Percentiles rank a stretch among this genome's conserved stretches.
phyloP scores from a whole-genome alignment of 345 rosid genomes.

The Noccaea caerulescens region DNA sequence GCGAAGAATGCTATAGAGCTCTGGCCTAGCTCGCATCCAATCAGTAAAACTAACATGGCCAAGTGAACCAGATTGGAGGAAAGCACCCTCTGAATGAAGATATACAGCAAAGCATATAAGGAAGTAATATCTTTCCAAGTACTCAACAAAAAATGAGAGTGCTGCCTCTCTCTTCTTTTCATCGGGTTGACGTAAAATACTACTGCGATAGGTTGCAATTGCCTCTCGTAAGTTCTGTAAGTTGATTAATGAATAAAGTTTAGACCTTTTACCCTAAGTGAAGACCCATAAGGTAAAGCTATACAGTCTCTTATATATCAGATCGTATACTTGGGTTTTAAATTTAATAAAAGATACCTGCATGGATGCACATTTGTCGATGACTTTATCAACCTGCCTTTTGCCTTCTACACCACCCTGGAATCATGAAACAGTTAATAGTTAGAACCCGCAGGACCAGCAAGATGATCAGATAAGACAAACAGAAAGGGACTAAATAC shows the following conservation, averaged over 20 bases:
- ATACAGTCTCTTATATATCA: constrained; percentile 11
- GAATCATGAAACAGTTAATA: constrained; percentile 33
- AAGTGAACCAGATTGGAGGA: constrained; percentile 71
- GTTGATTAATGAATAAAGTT: constrained; percentile 37
- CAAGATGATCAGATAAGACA: constrained; percentile 34
- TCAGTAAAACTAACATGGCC: constrained; percentile 86
- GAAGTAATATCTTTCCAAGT: constrained; percentile 97
- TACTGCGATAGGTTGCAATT: constrained; percentile 85
- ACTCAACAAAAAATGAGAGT: constrained; percentile 94
- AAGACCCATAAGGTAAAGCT: constrained; percentile 26
- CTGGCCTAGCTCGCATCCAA: constrained; percentile 99
- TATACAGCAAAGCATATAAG: constrained; percentile 97
- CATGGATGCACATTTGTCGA: constrained; percentile 98
- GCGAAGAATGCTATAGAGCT: constrained; percentile 89
- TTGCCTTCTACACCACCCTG: constrained; percentile 99
- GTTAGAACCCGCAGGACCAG: constrained; percentile 39
- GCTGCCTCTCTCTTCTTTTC: constrained; percentile 97
- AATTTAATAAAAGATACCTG: constrained; percentile 61
- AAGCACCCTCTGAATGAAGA: constrained; percentile 92
- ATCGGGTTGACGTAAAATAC: constrained; percentile 91
- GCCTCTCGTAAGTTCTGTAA: constrained; percentile 96
- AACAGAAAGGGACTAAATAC: constrained; percentile 46
- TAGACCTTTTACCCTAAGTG: constrained; percentile 33
- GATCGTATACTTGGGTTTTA: constrained; percentile 20
- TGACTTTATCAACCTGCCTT: constrained; percentile 94